Evolutionary conservation across 306 rosid genomes (phyloP).

Genomic region (Cucurbita moschata): DNA sequence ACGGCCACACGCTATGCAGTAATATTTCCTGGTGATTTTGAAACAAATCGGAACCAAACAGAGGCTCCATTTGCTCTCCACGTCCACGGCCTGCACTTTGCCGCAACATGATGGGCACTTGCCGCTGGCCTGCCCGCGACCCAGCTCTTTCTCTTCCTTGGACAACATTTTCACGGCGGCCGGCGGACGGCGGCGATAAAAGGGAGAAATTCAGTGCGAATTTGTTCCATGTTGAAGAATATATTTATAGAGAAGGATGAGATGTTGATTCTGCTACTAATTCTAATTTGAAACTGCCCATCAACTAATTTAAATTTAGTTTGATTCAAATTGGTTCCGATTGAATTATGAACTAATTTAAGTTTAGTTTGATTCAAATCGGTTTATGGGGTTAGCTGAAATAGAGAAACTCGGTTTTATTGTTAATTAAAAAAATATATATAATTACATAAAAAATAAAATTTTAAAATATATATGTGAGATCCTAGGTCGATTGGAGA

Average conservation of each 20-base stretch:
- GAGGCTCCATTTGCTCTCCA: slow-evolving; percentile 46
- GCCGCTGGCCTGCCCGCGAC: slow-evolving; percentile 55
- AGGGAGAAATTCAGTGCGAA: background rate
- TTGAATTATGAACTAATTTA: no score
- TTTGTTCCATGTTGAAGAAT: background rate
- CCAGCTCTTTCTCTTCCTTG: slow-evolving; percentile 54
- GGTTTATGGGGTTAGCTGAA: no score
- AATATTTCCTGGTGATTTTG: slow-evolving; percentile 63
- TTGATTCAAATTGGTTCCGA: no score
- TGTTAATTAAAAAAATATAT: no score
- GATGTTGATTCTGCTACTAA: background rate
- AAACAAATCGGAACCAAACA: slow-evolving; percentile 60
- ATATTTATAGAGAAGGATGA: background rate
- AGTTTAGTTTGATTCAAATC: no score
- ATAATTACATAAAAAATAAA: no score
- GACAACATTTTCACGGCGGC: background rate
- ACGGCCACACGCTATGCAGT: slow-evolving; percentile 47
- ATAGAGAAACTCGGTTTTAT: no score
- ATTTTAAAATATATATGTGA: no score
- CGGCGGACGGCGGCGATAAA: background rate
- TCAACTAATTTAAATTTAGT: no score
- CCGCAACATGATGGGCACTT: slow-evolving; percentile 75
- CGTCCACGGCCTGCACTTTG: slow-evolving; percentile 62
- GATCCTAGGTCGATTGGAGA: no score
- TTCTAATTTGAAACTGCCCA: no score